A percentile compares a stretch with the other conserved stretches of the same genome.
phyloP scores from a whole-genome alignment of 345 rosid species.

The Salix brachista region DNA sequence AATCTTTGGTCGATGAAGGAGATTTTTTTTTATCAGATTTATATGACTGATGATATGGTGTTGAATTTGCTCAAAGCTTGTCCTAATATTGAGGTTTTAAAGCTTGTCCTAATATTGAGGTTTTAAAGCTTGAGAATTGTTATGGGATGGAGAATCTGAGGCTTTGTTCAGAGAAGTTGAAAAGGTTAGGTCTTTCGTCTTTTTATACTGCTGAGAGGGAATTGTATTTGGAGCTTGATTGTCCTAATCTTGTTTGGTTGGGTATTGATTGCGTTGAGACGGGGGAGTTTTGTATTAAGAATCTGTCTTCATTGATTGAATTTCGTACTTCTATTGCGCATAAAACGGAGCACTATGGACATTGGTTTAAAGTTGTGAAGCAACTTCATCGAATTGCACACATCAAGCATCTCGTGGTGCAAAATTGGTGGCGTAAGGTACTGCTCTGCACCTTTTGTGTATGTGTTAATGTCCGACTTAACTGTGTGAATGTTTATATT shows the following conservation, averaged over 20 bases:
- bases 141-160: slow-evolving; percentile 7
- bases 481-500: too few species aligned
- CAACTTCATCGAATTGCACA: too few species aligned
- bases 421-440: too few species aligned
- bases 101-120: too few species aligned
- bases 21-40: too few species aligned
- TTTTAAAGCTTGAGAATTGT: slow-evolving; percentile 4
- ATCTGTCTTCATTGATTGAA: slow-evolving; percentile 4
- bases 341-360: neutral
- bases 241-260: slow-evolving; percentile 6
- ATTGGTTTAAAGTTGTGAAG: neutral
- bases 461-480: too few species aligned
- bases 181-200: neutral
- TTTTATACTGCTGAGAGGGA: neutral
- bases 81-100: too few species aligned
- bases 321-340: slow-evolving; percentile 1
- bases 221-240: slow-evolving; percentile 7
- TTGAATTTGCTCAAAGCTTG: too few species aligned
- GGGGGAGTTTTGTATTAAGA: neutral
- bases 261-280: neutral
- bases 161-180: slow-evolving; percentile 9
- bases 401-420: too few species aligned
- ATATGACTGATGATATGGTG: too few species aligned
- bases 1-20: too few species aligned
- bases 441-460: too few species aligned